Conservation (phyloP, 805 yeast species). For the Nakazawaea populi region DNA sequence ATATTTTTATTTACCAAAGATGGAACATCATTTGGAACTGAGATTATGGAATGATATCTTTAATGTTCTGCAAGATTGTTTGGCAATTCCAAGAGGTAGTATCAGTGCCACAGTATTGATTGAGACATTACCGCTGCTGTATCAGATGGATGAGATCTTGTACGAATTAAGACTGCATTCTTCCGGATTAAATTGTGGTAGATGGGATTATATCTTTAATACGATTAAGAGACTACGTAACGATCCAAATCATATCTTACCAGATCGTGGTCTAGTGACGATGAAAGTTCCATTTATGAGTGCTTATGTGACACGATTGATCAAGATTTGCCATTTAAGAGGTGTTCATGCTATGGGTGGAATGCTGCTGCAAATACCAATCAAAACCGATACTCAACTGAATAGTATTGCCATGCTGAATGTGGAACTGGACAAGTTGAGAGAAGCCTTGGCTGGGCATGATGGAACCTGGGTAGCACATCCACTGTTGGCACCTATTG, state of each 20-base stretch:
- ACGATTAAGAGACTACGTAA: conserved; percentile 73
- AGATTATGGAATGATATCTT: conserved; percentile 80
- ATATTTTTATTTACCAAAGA: conserved; percentile 76
- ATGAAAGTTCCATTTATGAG: conserved; percentile 82
- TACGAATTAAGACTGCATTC: conserved; percentile 73
- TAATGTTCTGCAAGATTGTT: conserved; percentile 66
- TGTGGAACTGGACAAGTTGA: conserved; percentile 66
- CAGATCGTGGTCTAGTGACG: conserved; percentile 75
- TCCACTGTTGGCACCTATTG: conserved; percentile 74
- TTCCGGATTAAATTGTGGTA: conserved; percentile 79
- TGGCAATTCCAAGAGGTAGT: conserved; percentile 67
- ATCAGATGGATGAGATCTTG: conserved; percentile 81
- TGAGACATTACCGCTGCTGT: conserved; percentile 81
- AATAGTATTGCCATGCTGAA: conserved; percentile 66
- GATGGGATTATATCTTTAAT: conserved; percentile 86
- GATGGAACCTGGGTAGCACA: conserved; percentile 91
- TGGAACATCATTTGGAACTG: conserved; percentile 84
- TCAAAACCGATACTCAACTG: conserved; percentile 57
- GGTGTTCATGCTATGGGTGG: conserved; percentile 88
- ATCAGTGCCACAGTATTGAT: conserved; percentile 77
- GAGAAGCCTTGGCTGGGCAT: conserved; percentile 76
- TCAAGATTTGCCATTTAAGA: conserved; percentile 68
- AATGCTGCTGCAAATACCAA: conserved; percentile 86
- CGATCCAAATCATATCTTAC: conserved; percentile 59
- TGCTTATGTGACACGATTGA: conserved; percentile 67